Evolutionary conservation across 2,329 filamentous ascomycete genomes (phyloP), one percentile per base, ranked within the genome.

Genomic region (Septoria petroselini): DNA sequence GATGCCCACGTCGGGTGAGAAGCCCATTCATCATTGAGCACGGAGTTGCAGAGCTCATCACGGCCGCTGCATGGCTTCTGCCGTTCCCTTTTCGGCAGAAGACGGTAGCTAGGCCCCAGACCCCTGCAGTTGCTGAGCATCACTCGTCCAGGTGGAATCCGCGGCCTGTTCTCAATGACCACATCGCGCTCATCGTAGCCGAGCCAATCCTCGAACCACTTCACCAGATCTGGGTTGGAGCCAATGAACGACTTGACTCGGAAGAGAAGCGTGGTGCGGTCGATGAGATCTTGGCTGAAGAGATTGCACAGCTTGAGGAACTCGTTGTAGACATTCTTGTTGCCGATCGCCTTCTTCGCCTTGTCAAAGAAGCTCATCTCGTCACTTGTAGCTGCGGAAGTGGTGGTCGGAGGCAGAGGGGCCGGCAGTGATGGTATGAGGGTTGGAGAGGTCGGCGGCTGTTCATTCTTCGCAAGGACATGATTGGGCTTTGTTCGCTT

Each of bases 1-100:
- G 91, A 97, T 1, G 91, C 93, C 93, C 93, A 98, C 0, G 93
- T 98, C 3, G 93, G 93, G 71, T 98, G 93, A 19, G 91, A 97
- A 1, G 93, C 93, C 93, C 93, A 98, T 60, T 96, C 88, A 61
- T 98, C 93, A 59, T 98, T 98, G 47, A 98, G 76, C 0, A 98
- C 91, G 18, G 86, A 85, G 59, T 88, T 85, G 72, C 93, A 98
- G 60, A 98, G 84, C 68, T 95, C 90, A 65, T 98, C 93, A 38
- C 93, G 86, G 8, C 93, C 93, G 65, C 88, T 93, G 73, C 93
- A 98, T 1, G 86, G 82, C 73, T 95, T 94, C 52, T 93, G 83
- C 8, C 90, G 85, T 68, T 97, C 93, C 48, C 90, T 78, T 71
- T 91, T 93, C 1, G 93, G 93, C 7, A 98, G 77, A 21, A 97